Percentiles rank a stretch among this genome's conserved stretches.
These are phyloP conservation scores for Emmonsia crescens DNA, from an alignment of 2,329 filamentous ascomycete genomes.

Conservation along the genomic window DNA sequence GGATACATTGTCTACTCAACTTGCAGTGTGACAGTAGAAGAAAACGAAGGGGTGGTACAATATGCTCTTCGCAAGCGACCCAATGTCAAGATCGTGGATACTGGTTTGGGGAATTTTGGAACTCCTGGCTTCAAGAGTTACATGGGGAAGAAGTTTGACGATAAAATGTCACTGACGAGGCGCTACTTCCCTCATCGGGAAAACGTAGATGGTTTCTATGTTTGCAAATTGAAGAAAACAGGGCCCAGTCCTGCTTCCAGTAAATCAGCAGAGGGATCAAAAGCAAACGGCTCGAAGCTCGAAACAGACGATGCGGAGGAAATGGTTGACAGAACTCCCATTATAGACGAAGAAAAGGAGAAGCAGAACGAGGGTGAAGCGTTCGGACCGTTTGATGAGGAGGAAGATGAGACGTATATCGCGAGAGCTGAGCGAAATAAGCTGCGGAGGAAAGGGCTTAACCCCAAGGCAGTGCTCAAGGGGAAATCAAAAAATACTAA, in stretches of 20 bases:
- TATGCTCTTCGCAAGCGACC: conserved; percentile 86
- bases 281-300: conserved; percentile 11
- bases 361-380: conserved; percentile 33
- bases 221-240: conserved; percentile 92
- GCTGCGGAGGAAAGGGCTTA: conserved; percentile 61
- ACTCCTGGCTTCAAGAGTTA: conserved; percentile 86
- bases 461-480: conserved; percentile 48
- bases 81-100: conserved; percentile 88
- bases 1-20: conserved; percentile 96
- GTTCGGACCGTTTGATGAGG: conserved; percentile 66
- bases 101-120: conserved; percentile 71
- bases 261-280: conserved; percentile 16
- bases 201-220: conserved; percentile 97
- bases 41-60: conserved; percentile 87
- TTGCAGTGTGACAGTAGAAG: conserved; percentile 86
- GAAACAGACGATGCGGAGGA: conserved; percentile 27
- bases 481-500: conserved; percentile 13
- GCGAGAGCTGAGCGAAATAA: conserved; percentile 62
- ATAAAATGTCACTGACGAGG: conserved; percentile 68
- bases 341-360: conserved; percentile 32
- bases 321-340: conserved; percentile 58
- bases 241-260: conserved; percentile 53
- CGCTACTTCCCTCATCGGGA: conserved; percentile 84
- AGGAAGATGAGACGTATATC: conserved; percentile 61
- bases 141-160: conserved; percentile 84